phyloP scores from a whole-genome alignment of 1,139 yeast genomes.

The Suzukiozyma palmioleophila region DNA sequence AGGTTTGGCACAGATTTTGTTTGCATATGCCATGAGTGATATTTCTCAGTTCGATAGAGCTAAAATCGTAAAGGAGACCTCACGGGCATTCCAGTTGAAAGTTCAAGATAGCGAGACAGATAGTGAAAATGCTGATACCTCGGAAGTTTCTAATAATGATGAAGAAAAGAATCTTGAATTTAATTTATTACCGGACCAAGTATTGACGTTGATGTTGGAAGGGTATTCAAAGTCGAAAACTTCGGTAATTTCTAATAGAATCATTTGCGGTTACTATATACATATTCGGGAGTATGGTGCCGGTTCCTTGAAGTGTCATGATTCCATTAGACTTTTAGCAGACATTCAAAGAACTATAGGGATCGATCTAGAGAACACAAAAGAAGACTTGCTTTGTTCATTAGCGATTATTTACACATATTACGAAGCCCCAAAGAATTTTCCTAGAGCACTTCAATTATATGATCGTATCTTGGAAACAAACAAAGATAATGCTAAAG shows the following conservation, averaged over 20 bases:
- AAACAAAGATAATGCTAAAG: constrained; percentile 46
- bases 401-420: constrained; percentile 78
- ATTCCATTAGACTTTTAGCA: constrained; percentile 57
- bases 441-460: constrained; percentile 63
- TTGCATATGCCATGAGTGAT: constrained; percentile 60
- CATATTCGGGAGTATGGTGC: constrained; percentile 60
- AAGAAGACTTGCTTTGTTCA: constrained; percentile 56
- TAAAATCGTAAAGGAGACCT: constrained; percentile 15
- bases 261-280: constrained; percentile 58
- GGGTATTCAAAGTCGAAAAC: constrained; percentile 47
- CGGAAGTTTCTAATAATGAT: constrained; percentile 17
- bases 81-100: constrained; percentile 2
- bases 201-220: constrained; percentile 48
- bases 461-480: constrained; percentile 58
- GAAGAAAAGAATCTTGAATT: constrained; percentile 11
- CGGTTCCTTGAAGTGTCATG: constrained; percentile 57
- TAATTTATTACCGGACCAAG: constrained; percentile 45
- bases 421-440: constrained; percentile 87
- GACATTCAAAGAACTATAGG: constrained; percentile 45
- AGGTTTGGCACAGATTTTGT: constrained; percentile 61
- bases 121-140: constrained; percentile 15
- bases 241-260: constrained; percentile 60
- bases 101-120: constrained; percentile 13
- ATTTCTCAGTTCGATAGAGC: constrained; percentile 53
- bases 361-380: constrained; percentile 45